A percentile compares a stretch with the other conserved stretches of the same genome.
Conservation (phyloP, 2,329 filamentous ascomycete genomes). For the Paraphaeosphaeria minitans region DNA sequence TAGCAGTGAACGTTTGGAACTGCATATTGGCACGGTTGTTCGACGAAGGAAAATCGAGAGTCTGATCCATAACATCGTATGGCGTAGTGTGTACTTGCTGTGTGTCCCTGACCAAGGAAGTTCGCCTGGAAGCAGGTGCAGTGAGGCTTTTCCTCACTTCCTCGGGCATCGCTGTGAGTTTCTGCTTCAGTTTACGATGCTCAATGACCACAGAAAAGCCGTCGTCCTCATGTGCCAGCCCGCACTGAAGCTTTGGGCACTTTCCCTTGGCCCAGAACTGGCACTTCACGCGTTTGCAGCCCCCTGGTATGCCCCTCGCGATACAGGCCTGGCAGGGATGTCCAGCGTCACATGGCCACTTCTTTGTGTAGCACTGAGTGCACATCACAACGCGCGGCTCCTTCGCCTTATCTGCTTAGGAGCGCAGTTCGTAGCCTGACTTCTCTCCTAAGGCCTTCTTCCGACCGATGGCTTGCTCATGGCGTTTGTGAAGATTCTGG, state of each 20-base stretch:
- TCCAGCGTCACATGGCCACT: conserved; percentile 3
- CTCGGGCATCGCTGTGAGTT: not conserved
- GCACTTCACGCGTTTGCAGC: conserved; percentile 4
- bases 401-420: not conserved
- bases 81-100: no score
- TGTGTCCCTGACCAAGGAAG: not conserved
- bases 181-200: conserved; percentile 4
- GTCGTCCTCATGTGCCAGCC: conserved; percentile 4
- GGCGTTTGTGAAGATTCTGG: not conserved
- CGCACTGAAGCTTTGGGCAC: not conserved
- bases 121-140: not conserved
- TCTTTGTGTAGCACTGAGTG: conserved; percentile 2
- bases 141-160: not conserved
- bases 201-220: not conserved
- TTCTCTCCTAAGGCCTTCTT: not conserved
- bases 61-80: no score
- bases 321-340: not conserved
- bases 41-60: no score
- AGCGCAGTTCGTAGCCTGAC: not conserved
- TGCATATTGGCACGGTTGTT: no score
- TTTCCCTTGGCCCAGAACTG: not conserved
- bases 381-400: conserved; percentile 1
- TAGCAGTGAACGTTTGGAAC: no score
- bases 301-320: not conserved
- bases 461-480: not conserved